phyloP scores from a whole-genome alignment of 2,329 filamentous ascomycete genomes.

The Talaromyces funiculosus region DNA sequence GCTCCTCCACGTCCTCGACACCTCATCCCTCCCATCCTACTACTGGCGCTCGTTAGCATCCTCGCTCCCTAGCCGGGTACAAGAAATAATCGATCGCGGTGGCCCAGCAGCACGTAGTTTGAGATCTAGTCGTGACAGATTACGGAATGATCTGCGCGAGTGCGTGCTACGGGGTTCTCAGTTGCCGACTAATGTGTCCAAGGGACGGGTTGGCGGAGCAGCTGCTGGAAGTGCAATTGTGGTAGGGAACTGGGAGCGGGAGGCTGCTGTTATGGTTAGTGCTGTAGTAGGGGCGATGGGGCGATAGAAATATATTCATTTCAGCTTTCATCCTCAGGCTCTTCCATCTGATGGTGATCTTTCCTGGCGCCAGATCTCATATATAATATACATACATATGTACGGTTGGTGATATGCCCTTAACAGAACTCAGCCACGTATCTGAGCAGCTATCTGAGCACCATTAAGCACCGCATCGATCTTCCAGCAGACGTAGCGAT shows the following conservation, averaged over 20 bases:
- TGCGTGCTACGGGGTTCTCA: constrained; percentile 75
- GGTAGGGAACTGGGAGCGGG: constrained; percentile 69
- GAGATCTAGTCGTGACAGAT: constrained; percentile 64
- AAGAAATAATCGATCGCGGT: constrained; percentile 76
- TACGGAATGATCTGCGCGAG: constrained; percentile 72
- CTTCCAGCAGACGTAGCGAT: background rate
- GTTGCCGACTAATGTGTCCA: constrained; percentile 49
- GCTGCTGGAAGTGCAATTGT: constrained; percentile 38
- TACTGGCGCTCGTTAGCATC: constrained; percentile 90
- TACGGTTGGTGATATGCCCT: background rate
- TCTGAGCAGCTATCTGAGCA: no score
- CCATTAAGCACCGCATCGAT: background rate
- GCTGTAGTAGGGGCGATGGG: constrained; percentile 62
- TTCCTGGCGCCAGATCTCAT: background rate
- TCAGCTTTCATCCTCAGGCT: no score
- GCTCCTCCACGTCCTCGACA: constrained; percentile 74
- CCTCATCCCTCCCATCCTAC: constrained; percentile 76
- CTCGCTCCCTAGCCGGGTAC: constrained; percentile 67
- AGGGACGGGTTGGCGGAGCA: constrained; percentile 29
- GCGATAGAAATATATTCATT: no score
- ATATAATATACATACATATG: background rate
- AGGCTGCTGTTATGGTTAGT: constrained; percentile 90
- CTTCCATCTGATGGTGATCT: background rate
- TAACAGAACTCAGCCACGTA: background rate
- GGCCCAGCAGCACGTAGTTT: constrained; percentile 79